These are phyloP conservation scores for Dalbergia cultrata DNA, from an alignment of 306 rosid genomes.

Conservation along the genomic window DNA sequence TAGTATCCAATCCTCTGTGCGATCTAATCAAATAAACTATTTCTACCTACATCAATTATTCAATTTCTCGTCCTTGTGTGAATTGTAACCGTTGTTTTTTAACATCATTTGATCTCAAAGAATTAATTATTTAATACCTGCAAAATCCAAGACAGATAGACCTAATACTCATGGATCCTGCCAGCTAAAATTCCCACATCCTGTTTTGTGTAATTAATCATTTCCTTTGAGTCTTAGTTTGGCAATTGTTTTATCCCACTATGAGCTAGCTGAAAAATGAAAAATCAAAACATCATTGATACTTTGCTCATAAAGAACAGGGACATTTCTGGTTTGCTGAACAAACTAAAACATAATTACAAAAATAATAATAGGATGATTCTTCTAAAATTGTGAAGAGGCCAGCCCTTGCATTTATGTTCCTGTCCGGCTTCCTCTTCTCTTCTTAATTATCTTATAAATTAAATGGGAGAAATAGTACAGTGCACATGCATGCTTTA, in stretches of 20 bases:
- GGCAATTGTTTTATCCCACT: constrained; percentile 4
- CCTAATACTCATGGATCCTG: constrained; percentile 29
- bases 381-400: constrained; percentile 36
- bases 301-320: neutral
- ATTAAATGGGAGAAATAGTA: constrained; percentile 51
- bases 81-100: neutral
- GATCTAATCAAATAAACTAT: neutral
- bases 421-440: constrained; percentile 35
- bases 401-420: constrained; percentile 46
- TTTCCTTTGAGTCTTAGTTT: neutral
- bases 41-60: neutral
- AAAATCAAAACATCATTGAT: constrained; percentile 16
- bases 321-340: constrained; percentile 14
- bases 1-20: too few species aligned
- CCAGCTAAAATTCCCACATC: constrained; percentile 35
- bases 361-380: neutral
- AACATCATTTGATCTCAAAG: neutral
- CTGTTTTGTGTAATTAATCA: constrained; percentile 4
- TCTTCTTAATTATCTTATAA: constrained; percentile 22
- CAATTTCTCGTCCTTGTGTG: neutral
- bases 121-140: constrained; percentile 7
- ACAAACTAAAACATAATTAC: neutral
- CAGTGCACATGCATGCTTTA: constrained; percentile 69
- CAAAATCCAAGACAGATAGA: constrained; percentile 22
- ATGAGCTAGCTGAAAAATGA: neutral